Evolutionary conservation across 306 rosid genomes (phyloP).

Genomic region (Vigna nakashimae): DNA sequence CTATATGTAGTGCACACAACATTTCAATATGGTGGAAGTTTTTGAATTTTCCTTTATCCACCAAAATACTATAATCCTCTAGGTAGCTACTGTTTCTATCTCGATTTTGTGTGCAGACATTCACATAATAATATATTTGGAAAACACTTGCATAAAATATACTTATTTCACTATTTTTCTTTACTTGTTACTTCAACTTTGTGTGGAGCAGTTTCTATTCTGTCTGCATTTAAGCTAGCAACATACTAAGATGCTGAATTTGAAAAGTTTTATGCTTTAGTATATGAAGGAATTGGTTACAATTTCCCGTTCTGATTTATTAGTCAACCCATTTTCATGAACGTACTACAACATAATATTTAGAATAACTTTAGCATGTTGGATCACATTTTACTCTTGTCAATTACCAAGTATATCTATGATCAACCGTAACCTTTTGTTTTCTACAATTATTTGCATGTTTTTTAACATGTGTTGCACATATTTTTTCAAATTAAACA

Average conservation of each 20-base stretch:
- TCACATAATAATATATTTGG: slow-evolving; percentile 13
- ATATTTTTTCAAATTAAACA: slow-evolving; percentile 73
- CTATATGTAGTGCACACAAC: slow-evolving; percentile 96
- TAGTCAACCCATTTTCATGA: slow-evolving; percentile 27
- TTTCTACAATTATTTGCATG: slow-evolving; percentile 37
- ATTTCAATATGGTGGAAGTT: slow-evolving; percentile 96
- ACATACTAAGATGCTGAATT: slow-evolving; percentile 30
- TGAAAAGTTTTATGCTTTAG: slow-evolving; percentile 1
- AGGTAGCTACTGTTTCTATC: slow-evolving; percentile 50
- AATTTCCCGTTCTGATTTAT: slow-evolving; percentile 29
- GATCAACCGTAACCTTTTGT: slow-evolving; percentile 44
- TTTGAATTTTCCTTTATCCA: slow-evolving; percentile 87
- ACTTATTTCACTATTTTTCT: slow-evolving; percentile 32
- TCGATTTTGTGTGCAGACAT: slow-evolving; percentile 37
- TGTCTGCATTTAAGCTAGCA: slow-evolving; percentile 29
- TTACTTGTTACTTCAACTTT: neutral
- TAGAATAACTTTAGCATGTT: slow-evolving; percentile 59
- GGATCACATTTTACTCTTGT: slow-evolving; percentile 85
- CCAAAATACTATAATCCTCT: slow-evolving; percentile 87
- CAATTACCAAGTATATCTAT: slow-evolving; percentile 82
- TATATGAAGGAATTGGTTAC: slow-evolving; percentile 29
- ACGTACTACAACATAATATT: slow-evolving; percentile 34
- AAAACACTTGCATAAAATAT: slow-evolving; percentile 24
- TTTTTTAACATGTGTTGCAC: slow-evolving; percentile 37
- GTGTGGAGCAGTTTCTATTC: no score